These are phyloP conservation scores for Fusarium decemcellulare DNA, from an alignment of 2,329 filamentous ascomycete species.

Conservation along the genomic window DNA sequence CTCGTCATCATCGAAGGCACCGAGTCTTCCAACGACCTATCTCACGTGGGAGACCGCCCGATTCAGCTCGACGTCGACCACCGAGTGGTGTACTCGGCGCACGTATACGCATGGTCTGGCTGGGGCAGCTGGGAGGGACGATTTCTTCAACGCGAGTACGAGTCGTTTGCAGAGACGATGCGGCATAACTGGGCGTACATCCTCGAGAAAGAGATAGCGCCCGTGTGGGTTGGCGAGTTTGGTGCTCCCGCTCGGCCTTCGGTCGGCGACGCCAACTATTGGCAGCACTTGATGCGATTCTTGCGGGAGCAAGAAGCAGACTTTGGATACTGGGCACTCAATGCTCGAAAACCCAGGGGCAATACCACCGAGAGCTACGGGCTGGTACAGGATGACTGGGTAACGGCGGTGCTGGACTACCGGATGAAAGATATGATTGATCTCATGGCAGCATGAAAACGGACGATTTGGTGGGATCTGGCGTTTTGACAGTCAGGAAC, in stretches of 20 bases:
- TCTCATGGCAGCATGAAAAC: constrained; percentile 57
- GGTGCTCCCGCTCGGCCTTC: constrained; percentile 69
- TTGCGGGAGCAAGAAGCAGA: constrained; percentile 72
- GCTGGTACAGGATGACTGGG: constrained; percentile 74
- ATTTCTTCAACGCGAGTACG: constrained; percentile 72
- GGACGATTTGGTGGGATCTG: not conserved
- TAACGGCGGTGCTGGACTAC: constrained; percentile 73
- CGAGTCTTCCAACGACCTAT: constrained; percentile 76
- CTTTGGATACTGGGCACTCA: constrained; percentile 80
- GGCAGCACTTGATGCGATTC: constrained; percentile 73
- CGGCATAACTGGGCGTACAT: constrained; percentile 77
- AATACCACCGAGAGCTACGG: constrained; percentile 73
- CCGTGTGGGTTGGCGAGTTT: constrained; percentile 79
- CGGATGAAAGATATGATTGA: constrained; percentile 73
- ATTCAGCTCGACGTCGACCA: constrained; percentile 69
- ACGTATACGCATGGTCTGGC: constrained; percentile 79
- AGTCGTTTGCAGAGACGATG: constrained; percentile 75
- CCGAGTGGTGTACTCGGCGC: constrained; percentile 76
- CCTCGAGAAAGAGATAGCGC: constrained; percentile 60
- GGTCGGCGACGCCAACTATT: constrained; percentile 74
- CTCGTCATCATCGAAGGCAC: constrained; percentile 78
- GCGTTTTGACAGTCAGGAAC: not conserved
- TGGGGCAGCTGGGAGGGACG: constrained; percentile 74
- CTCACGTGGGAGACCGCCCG: constrained; percentile 68
- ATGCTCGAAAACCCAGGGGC: constrained; percentile 73